phyloP scores from a whole-genome alignment of 129 eudicot species.

The Chrysanthemum lavandulifolium region DNA sequence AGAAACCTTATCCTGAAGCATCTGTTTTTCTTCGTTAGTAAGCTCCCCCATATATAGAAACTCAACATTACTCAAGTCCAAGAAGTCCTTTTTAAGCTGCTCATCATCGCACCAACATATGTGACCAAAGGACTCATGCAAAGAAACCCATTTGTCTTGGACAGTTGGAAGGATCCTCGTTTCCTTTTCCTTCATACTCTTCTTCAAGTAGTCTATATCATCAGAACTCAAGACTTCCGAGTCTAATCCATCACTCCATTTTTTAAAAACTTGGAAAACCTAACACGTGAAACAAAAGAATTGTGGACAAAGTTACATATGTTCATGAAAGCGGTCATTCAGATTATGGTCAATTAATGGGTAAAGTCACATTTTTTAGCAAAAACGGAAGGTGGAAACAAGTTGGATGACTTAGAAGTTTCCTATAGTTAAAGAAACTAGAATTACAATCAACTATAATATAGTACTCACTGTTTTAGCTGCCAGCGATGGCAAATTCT shows the following conservation, averaged over 20 bases:
- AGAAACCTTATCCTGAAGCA: conserved; percentile 45
- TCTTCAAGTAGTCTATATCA: conserved; percentile 57
- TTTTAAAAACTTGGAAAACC: conserved; percentile 71
- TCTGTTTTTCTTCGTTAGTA: conserved; percentile 43
- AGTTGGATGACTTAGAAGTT: no score
- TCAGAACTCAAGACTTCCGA: conserved; percentile 53
- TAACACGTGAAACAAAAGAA: conserved; percentile 22
- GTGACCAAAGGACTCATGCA: conserved; percentile 62
- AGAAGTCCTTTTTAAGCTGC: conserved; percentile 54
- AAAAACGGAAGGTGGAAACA: no score
- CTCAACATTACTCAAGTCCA: conserved; percentile 52
- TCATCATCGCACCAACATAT: conserved; percentile 82
- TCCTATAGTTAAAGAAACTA: no score
- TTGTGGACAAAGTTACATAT: background rate
- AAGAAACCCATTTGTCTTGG: conserved; percentile 84
- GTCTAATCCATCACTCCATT: conserved; percentile 59
- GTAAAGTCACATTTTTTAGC: no score
- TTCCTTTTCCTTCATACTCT: conserved; percentile 47
- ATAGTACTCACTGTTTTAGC: conserved; percentile 51
- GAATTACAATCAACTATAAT: no score
- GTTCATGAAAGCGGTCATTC: conserved; percentile 5
- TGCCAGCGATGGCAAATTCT: conserved; percentile 46
- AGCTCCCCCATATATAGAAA: conserved; percentile 61
- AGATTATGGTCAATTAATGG: background rate
- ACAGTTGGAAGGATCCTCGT: conserved; percentile 61